These are phyloP conservation scores for Aspergillus latus DNA, from an alignment of 2,329 filamentous ascomycete genomes.

Conservation along the genomic window DNA sequence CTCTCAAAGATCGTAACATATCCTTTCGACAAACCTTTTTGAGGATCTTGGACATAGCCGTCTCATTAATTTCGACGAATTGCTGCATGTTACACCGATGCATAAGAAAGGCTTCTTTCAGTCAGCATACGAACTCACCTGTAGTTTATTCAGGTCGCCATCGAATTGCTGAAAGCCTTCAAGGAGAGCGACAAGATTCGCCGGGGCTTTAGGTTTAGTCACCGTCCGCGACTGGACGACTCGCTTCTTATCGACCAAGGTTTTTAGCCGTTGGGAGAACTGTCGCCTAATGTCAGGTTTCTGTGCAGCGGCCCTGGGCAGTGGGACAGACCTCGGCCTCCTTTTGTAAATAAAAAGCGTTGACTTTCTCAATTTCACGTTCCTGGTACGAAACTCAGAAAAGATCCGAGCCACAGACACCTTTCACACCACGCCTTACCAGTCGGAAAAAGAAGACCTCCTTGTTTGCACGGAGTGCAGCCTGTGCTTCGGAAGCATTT, in stretches of 20 bases:
- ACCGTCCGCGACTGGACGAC: constrained; percentile 77
- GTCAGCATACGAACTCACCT: constrained; percentile 44
- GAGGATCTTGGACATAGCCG: constrained; percentile 95
- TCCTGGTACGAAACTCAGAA: constrained; percentile 60
- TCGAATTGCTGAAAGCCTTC: constrained; percentile 98
- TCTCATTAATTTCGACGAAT: constrained; percentile 97
- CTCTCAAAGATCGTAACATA: constrained; percentile 6
- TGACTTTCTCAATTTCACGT: constrained; percentile 97
- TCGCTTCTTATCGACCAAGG: constrained; percentile 91
- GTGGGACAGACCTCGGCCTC: constrained; percentile 77
- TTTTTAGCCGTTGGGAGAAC: constrained; percentile 91
- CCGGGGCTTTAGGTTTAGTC: constrained; percentile 79
- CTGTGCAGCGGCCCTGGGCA: neutral
- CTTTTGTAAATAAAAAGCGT: constrained; percentile 95
- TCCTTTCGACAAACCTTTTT: constrained; percentile 68
- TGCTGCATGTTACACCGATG: constrained; percentile 57
- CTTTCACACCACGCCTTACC: constrained; percentile 54
- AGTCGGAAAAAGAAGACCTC: constrained; percentile 98
- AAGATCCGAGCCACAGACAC: neutral
- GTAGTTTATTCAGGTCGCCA: constrained; percentile 92
- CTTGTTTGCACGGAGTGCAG: constrained; percentile 91
- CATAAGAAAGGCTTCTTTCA: constrained; percentile 11
- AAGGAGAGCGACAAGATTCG: constrained; percentile 90
- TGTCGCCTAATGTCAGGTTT: constrained; percentile 38
- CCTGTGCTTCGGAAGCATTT: constrained; percentile 70